Percentiles rank a stretch among this genome's conserved stretches.
These are phyloP conservation scores for Prunus mira DNA, from an alignment of 306 rosid species.

Conservation along the genomic window DNA sequence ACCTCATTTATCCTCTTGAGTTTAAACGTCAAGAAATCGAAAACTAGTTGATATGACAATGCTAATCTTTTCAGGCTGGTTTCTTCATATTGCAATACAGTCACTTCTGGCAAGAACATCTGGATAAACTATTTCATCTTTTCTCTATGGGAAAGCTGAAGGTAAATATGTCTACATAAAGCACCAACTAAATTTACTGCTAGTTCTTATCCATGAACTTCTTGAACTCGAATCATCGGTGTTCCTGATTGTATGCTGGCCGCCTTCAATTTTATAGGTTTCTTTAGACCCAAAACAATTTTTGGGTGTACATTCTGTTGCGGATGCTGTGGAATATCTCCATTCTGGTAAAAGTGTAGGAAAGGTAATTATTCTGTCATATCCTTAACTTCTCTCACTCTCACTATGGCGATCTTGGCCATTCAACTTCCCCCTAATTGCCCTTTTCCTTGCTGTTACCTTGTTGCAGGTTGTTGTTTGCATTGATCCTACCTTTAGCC, in stretches of 20 bases:
- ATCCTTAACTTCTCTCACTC: not conserved
- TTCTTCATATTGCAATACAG: constrained; percentile 85
- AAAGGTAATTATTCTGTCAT: constrained; percentile 54
- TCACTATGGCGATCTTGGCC: not conserved
- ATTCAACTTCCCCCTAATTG: not conserved
- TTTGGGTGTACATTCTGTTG: constrained; percentile 66
- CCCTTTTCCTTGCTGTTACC: not conserved
- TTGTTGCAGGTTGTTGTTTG: constrained; percentile 64
- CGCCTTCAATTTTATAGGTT: constrained; percentile 45
- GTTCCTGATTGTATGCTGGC: not conserved
- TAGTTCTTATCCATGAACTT: not conserved
- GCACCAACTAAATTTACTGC: not conserved
- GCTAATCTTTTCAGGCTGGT: constrained; percentile 60
- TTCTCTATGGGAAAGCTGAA: constrained; percentile 69
- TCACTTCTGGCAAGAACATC: constrained; percentile 85
- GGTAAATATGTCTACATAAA: constrained; percentile 32
- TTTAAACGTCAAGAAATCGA: not conserved
- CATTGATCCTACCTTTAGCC: constrained; percentile 61
- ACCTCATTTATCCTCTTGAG: too few species aligned
- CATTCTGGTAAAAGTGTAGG: constrained; percentile 97
- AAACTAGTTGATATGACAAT: not conserved
- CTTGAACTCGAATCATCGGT: not conserved
- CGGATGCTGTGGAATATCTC: constrained; percentile 91
- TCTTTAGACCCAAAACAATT: constrained; percentile 73
- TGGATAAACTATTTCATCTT: constrained; percentile 62